Percentiles rank a stretch among this genome's conserved stretches.
Conservation (phyloP, 73 alveolate genomes). For the Urostyla sp. region DNA sequence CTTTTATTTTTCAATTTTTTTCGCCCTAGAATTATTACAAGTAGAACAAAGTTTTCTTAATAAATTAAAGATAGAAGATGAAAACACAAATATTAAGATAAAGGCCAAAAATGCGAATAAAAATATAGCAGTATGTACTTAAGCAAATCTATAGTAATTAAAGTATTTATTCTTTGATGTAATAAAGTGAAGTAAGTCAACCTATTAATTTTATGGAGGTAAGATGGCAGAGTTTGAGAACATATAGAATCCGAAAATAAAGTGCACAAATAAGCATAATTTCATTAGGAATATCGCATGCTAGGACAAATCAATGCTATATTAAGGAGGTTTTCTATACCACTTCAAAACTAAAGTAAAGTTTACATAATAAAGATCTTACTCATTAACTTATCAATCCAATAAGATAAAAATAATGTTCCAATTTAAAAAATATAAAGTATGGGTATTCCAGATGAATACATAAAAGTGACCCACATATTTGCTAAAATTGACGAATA, state of each 20-base stretch:
- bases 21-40: too few species aligned
- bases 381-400: constrained; percentile 66
- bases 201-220: background rate
- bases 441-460: constrained; percentile 70
- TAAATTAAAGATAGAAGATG: constrained; percentile 7
- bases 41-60: background rate
- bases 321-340: constrained; percentile 37
- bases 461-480: constrained; percentile 50
- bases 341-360: constrained; percentile 2
- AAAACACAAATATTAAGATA: background rate
- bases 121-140: constrained; percentile 31
- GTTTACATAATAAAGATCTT: background rate
- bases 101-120: constrained; percentile 6
- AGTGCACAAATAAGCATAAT: constrained; percentile 56
- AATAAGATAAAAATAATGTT: constrained; percentile 50
- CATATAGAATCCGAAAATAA: constrained; percentile 67
- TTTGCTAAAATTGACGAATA: constrained; percentile 54
- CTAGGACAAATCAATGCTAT: constrained; percentile 4
- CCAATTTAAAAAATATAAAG: constrained; percentile 8
- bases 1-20: too few species aligned
- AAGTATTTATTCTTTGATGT: constrained; percentile 3
- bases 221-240: constrained; percentile 57
- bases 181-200: background rate
- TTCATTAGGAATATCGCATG: constrained; percentile 26
- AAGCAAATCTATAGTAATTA: constrained; percentile 8